These are phyloP conservation scores for Fagopyrum homotropicum DNA, from an alignment of 148 eudicot genomes.

Conservation along the genomic window DNA sequence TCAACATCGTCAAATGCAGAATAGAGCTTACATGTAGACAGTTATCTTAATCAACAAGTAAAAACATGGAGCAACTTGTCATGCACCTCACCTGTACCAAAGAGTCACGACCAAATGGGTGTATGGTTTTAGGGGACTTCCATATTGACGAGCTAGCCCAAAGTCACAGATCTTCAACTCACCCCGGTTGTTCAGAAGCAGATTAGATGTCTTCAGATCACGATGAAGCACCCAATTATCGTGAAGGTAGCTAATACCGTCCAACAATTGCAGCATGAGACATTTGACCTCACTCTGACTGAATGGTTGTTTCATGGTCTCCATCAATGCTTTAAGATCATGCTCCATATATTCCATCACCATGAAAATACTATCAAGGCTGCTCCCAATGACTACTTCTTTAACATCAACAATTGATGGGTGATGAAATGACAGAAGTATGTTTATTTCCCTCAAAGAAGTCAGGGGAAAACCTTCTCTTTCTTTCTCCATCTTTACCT, in stretches of 20 bases:
- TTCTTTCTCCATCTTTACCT: conserved; percentile 94
- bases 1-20: background rate
- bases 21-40: background rate
- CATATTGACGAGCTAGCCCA: conserved; percentile 92
- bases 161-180: conserved; percentile 93
- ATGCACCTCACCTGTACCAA: conserved; percentile 88
- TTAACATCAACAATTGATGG: conserved; percentile 85
- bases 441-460: conserved; percentile 79
- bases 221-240: conserved; percentile 98
- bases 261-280: conserved; percentile 85
- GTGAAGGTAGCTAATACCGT: conserved; percentile 82
- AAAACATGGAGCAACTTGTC: background rate
- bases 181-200: conserved; percentile 83
- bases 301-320: conserved; percentile 84
- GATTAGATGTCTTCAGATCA: conserved; percentile 84
- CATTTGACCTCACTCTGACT: conserved; percentile 97
- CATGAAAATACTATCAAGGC: conserved; percentile 86
- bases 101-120: conserved; percentile 93
- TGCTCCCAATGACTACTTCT: conserved; percentile 87
- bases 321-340: conserved; percentile 91
- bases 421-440: conserved; percentile 76
- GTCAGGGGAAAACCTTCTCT: conserved; percentile 91
- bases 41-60: background rate
- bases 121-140: conserved; percentile 89
- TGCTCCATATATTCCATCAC: conserved; percentile 98